A percentile compares a stretch with the other conserved stretches of the same genome.
Conservation (phyloP, 2,329 filamentous ascomycete species). For the Ceratocystis variospora region DNA sequence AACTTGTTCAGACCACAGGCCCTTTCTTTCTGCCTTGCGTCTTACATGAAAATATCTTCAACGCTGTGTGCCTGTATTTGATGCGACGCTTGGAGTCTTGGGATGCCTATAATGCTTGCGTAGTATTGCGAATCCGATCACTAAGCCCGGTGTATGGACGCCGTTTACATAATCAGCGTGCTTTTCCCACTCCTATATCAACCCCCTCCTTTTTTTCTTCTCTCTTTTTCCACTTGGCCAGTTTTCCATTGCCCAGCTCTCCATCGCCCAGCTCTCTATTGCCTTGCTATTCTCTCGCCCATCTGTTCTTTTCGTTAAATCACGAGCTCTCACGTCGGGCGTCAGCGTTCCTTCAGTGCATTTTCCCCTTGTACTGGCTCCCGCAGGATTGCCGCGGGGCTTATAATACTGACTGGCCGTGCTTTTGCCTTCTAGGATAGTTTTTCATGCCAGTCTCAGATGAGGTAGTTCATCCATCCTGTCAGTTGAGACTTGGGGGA, state of each 20-base stretch:
- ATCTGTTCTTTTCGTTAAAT: neutral
- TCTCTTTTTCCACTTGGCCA: neutral
- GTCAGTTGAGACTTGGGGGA: neutral
- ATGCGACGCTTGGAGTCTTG: too few relatives aligned
- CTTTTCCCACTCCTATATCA: too few relatives aligned
- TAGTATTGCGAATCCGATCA: too few relatives aligned
- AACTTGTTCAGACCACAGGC: neutral
- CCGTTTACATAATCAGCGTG: too few relatives aligned
- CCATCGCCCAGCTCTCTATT: too few relatives aligned
- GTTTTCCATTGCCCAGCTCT: too few relatives aligned
- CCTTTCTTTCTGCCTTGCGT: too few relatives aligned
- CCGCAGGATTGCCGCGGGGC: constrained; percentile 1
- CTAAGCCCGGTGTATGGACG: too few relatives aligned
- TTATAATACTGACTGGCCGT: neutral
- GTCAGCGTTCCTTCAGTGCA: neutral
- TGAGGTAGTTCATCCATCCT: neutral
- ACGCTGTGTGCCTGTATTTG: too few relatives aligned
- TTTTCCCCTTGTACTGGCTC: neutral
- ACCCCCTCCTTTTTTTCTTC: neutral
- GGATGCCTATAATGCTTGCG: too few relatives aligned
- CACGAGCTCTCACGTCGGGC: neutral
- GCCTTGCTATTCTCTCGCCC: too few relatives aligned
- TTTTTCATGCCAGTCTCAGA: neutral
- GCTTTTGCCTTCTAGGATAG: neutral
- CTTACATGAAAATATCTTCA: too few relatives aligned